Conservation (phyloP, 2,329 filamentous ascomycete species). For the Apiospora kogelbergensis region DNA sequence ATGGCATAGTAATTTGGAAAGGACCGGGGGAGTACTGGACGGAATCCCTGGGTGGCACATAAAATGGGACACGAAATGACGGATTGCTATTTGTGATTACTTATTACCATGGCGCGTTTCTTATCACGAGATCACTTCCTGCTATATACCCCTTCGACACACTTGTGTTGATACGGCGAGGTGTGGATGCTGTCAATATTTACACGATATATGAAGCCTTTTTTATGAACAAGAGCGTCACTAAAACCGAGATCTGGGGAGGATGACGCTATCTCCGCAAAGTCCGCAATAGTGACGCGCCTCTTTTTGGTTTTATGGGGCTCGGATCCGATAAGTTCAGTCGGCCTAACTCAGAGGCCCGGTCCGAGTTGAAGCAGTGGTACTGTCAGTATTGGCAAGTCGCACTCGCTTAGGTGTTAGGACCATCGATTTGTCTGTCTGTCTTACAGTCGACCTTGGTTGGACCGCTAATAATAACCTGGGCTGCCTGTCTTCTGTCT, state of each 20-base stretch:
- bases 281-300: not conserved
- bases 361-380: not conserved
- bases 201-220: not conserved
- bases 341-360: not conserved
- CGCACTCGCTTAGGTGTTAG: not conserved
- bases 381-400: not conserved
- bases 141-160: constrained; percentile 3
- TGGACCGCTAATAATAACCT: too few relatives aligned
- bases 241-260: too few relatives aligned
- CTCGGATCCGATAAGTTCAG: not conserved
- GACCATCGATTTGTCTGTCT: too few relatives aligned
- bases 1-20: not conserved
- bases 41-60: not conserved
- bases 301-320: not conserved
- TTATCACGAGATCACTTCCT: not conserved
- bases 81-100: not conserved
- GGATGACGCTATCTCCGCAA: not conserved
- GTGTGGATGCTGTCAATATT: not conserved
- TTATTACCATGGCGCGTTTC: not conserved
- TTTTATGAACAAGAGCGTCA: too few relatives aligned
- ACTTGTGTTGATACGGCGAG: not conserved
- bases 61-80: not conserved
- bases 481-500: too few relatives aligned
- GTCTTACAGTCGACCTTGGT: not conserved
- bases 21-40: not conserved